Evolutionary conservation across 192 early-diverging fungal genomes (phyloP), one percentile per base, ranked within the genome.

Genomic region (Backusella parvicylindrica): DNA sequence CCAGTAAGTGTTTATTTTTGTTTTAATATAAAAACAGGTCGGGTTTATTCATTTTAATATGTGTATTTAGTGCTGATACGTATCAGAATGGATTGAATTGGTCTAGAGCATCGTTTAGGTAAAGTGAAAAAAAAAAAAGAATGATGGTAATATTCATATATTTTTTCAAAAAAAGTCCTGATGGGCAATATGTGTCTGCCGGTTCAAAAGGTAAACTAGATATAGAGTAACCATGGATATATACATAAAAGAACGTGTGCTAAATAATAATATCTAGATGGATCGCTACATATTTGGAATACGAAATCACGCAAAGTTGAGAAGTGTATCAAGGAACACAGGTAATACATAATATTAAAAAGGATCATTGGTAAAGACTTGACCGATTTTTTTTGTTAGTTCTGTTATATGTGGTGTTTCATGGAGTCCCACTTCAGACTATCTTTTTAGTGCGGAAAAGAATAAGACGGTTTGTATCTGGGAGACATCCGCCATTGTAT

Each of bases 81-180:
- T 99, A 94, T 85, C 89, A 90, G 67, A 91, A 90, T 66, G 93
- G 91, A 6, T 86, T 91, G 70, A 99, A 96, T 82, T 99, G 95
- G 95, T 87, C 94, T 21, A 89, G 92, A 60, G 93, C 95, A 5
- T 91, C 89, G 75, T 92, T 93, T 73, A 90, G 88, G 86, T 89
- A 84, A 53, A 18, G 11, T 21, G n/a, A 47, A 47, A 35, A 35
- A 35, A 35, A 35, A 35, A 6, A 64, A 28, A 30, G 16, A 21
- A 23, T 23, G 18, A 40, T 28, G 15, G 50, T 28, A 26, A 32
- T 28, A 38, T 16, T 49, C 15, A 26, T 18, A 43, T n/a, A 60
- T 31, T 30, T 15, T 72, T 50, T 49, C 26, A 47, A 43, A 12
- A 30, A 82, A 71, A 95, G 96, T 81, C 93, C 95, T 43, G 97